Percentiles rank a stretch among this genome's conserved stretches.
Conservation (phyloP, 1,139 yeast species). For the Debaryomyces udenii region DNA sequence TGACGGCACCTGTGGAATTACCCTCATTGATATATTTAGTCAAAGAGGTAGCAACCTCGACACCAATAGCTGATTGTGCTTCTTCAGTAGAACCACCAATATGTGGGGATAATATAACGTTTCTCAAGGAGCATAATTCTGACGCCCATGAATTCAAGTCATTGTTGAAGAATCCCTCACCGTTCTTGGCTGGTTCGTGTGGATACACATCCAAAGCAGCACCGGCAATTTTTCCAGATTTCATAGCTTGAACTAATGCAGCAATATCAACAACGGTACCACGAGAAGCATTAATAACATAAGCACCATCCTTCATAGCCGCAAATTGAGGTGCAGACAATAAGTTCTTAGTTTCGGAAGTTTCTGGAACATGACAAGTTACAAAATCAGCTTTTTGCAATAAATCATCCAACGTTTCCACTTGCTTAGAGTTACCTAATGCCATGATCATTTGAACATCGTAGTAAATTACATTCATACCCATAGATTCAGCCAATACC, state of each 20-base stretch:
- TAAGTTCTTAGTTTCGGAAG: conserved; percentile 88
- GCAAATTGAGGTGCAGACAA: conserved; percentile 90
- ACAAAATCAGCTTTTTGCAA: conserved; percentile 84
- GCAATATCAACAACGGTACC: conserved; percentile 98
- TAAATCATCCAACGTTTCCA: conserved; percentile 78
- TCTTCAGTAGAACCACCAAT: conserved; percentile 99
- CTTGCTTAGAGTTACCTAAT: conserved; percentile 96
- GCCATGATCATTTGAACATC: conserved; percentile 94
- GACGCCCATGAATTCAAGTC: conserved; percentile 81
- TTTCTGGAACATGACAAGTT: conserved; percentile 92
- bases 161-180: conserved; percentile 74
- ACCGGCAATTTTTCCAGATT: conserved; percentile 94
- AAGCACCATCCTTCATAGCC: conserved; percentile 96
- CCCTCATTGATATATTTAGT: conserved; percentile 96
- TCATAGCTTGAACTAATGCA: conserved; percentile 88
- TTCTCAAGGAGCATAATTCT: conserved; percentile 80
- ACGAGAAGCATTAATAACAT: conserved; percentile 93
- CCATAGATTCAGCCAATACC: conserved; percentile 96
- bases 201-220: conserved; percentile 98
- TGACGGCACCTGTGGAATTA: conserved; percentile 92
- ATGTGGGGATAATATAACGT: conserved; percentile 93
- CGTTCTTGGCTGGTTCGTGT: conserved; percentile 96
- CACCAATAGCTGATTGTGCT: conserved; percentile 97
- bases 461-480: conserved; percentile 94
- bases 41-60: conserved; percentile 87